phyloP scores from a whole-genome alignment of 306 rosid species.

The Casuarina glauca region DNA sequence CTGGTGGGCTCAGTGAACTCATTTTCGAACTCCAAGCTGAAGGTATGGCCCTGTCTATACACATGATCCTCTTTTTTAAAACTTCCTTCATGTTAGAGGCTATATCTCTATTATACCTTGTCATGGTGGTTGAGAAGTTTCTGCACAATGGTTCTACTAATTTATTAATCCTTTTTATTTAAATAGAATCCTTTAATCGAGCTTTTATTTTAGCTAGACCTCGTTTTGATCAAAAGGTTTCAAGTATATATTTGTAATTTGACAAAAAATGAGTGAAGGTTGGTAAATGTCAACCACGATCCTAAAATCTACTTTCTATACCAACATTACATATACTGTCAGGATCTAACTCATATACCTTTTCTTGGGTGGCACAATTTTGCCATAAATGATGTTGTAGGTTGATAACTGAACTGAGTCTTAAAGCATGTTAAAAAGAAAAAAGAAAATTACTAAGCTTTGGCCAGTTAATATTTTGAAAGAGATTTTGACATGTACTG shows the following conservation, averaged over 20 bases:
- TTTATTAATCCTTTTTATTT: background rate
- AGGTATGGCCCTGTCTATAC: slow-evolving; percentile 47
- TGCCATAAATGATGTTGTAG: too few species aligned
- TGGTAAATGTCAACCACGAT: background rate
- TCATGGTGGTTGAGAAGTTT: background rate
- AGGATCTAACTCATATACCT: too few species aligned
- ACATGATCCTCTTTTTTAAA: slow-evolving; percentile 10
- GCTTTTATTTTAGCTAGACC: background rate
- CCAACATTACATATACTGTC: background rate
- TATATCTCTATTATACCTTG: background rate
- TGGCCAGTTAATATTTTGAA: background rate
- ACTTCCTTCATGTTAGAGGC: slow-evolving; percentile 9
- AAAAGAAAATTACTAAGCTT: background rate
- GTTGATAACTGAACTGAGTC: too few species aligned
- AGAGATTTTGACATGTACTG: background rate
- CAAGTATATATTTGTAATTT: too few species aligned
- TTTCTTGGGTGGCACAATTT: too few species aligned
- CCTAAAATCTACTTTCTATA: background rate
- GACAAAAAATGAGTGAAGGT: background rate
- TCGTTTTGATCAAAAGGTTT: too few species aligned
- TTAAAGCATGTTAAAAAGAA: too few species aligned
- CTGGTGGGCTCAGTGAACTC: slow-evolving; percentile 53
- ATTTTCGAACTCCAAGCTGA: slow-evolving; percentile 53
- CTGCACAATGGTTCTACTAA: background rate
- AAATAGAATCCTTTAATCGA: background rate